A percentile compares a stretch with the other conserved stretches of the same genome.
phyloP scores from a whole-genome alignment of 2,329 filamentous ascomycete genomes.

The Epichloe festucae region DNA sequence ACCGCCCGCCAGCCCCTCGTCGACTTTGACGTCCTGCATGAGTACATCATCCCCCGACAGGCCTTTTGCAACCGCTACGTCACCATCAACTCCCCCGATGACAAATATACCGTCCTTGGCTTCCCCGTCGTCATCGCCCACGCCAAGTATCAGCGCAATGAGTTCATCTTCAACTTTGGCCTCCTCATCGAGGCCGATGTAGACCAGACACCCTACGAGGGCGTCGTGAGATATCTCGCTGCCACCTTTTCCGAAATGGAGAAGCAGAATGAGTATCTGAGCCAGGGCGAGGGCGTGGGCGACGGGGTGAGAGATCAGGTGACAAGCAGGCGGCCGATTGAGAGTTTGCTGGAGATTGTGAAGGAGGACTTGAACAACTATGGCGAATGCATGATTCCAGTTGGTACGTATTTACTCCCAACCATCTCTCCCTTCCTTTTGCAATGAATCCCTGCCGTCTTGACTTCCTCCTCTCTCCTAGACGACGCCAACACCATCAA shows the following conservation, averaged over 20 bases:
- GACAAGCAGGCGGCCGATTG: conserved; percentile 51
- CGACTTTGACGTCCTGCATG: conserved; percentile 73
- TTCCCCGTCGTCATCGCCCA: conserved; percentile 81
- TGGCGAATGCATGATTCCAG: conserved; percentile 95
- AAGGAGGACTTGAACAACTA: conserved; percentile 91
- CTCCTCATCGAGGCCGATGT: conserved; percentile 56
- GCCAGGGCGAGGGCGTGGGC: conserved; percentile 41
- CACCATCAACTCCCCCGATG: conserved; percentile 59
- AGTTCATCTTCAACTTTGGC: conserved; percentile 98
- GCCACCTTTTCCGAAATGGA: conserved; percentile 80
- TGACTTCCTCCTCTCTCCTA: conserved; percentile 19
- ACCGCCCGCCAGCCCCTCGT: conserved; percentile 47
- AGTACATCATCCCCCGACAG: conserved; percentile 90
- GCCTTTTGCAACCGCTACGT: conserved; percentile 90
- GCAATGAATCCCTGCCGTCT: background rate
- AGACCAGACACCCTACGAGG: conserved; percentile 69
- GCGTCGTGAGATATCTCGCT: conserved; percentile 75
- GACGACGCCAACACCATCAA: conserved; percentile 92
- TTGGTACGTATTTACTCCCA: conserved; percentile 43
- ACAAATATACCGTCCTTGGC: conserved; percentile 66
- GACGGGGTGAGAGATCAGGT: conserved; percentile 18
- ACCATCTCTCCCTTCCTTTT: background rate
- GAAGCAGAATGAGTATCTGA: conserved; percentile 77
- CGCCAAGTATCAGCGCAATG: conserved; percentile 74
- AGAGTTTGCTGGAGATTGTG: conserved; percentile 69